Evolutionary conservation across 1,284 basidiomycete species (phyloP), one percentile per base, ranked within the genome.

Genomic region (Limonomyces culmigenus): DNA sequence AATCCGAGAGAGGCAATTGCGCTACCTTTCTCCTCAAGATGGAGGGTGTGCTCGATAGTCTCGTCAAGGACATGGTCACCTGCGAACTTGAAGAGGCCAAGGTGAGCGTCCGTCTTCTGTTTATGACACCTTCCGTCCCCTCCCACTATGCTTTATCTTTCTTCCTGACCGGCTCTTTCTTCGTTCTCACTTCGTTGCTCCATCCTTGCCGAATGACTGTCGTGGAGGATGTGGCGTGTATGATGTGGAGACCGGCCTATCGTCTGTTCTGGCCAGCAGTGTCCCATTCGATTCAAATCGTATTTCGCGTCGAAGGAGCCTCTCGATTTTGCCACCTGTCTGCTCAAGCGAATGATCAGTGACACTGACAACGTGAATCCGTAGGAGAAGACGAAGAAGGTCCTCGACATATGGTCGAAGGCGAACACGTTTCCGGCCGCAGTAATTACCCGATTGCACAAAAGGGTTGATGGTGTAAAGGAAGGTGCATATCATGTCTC

Each of bases 351-450:
- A n/a, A n/a, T n/a, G n/a, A n/a, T n/a, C n/a, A n/a, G n/a, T n/a
- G n/a, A n/a, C n/a, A n/a, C n/a, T n/a, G n/a, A n/a, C n/a, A n/a
- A n/a, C n/a, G n/a, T n/a, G n/a, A n/a, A n/a, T n/a, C n/a, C n/a
- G n/a, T n/a, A 95, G 89, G 91, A 93, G 63, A 95, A 95, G 60
- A 70, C 83, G 35, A 79, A 80, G 65, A 95, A 93, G 60, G 75
- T 95, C 50, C 70, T 89, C 58, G 91, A 93, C 58, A 93, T 95
- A 48, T 95, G 89, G 89, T 69, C 67, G 50, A 91, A 88, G 57
- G 72, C 74, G 42, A 70, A 64, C 56, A 91, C 89, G 33, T 95
- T 95, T 59, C 76, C 85, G 40, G 51, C 74, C 45, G 51, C 64
- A 45, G 68, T 81, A 45, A 59, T 87, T 49, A 60, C 69, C 42